Evolutionary conservation across 768 basidiomycete genomes (phyloP).

Genomic region (Tylopilus subfusipes): DNA sequence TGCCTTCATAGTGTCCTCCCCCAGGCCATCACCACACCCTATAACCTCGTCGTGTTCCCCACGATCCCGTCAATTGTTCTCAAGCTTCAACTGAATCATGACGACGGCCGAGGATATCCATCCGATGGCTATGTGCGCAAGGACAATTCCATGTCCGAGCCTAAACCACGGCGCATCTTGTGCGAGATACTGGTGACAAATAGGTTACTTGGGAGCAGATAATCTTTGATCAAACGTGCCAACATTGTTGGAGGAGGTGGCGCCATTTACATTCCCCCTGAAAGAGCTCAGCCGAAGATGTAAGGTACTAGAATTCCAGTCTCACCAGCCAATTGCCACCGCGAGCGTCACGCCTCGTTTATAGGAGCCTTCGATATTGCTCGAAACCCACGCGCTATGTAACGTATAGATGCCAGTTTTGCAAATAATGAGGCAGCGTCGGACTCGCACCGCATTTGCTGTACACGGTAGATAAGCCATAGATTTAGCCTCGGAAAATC

Average conservation of each 20-base stretch:
- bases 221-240: constrained; percentile 36
- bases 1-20: constrained; percentile 31
- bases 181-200: constrained; percentile 53
- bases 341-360: constrained; percentile 68
- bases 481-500: not conserved
- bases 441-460: constrained; percentile 51
- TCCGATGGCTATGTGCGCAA: constrained; percentile 67
- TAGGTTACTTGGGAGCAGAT: not conserved
- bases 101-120: constrained; percentile 51
- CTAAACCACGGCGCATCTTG: constrained; percentile 64
- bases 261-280: constrained; percentile 65
- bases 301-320: not conserved
- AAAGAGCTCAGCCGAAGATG: constrained; percentile 18
- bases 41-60: constrained; percentile 70
- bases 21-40: constrained; percentile 41
- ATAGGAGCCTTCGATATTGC: constrained; percentile 71
- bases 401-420: not conserved
- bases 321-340: constrained; percentile 59
- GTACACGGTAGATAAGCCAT: not conserved
- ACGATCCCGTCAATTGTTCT: constrained; percentile 60
- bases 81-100: constrained; percentile 46
- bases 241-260: constrained; percentile 64
- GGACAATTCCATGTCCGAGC: constrained; percentile 64
- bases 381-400: constrained; percentile 63
- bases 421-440: constrained; percentile 8